phyloP scores from a whole-genome alignment of 768 basidiomycete species.

The Suillus spraguei region DNA sequence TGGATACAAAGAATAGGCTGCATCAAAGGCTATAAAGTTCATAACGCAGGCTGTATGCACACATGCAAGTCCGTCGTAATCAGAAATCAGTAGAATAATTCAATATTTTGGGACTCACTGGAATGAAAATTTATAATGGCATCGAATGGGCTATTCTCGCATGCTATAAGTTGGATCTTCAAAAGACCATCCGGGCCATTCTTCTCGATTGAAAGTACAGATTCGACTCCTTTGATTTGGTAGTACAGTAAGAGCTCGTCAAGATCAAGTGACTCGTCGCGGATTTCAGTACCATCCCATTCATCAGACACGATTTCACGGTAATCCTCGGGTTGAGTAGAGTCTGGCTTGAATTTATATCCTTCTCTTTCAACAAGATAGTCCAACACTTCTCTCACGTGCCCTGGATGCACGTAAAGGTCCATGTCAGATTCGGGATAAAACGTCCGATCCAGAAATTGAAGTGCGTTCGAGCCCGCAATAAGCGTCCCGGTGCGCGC shows the following conservation, averaged over 20 bases:
- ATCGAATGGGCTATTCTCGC: conserved; percentile 35
- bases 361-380: conserved; percentile 34
- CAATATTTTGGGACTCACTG: conserved; percentile 30
- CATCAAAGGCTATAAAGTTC: conserved; percentile 43
- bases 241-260: conserved; percentile 21
- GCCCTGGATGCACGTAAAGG: conserved; percentile 38
- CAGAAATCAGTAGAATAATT: conserved; percentile 1
- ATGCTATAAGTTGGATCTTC: conserved; percentile 44
- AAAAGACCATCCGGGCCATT: conserved; percentile 2
- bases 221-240: conserved; percentile 14
- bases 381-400: conserved; percentile 27
- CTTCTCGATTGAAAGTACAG: conserved; percentile 25
- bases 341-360: conserved; percentile 27
- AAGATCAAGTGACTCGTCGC: background rate
- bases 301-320: conserved; percentile 14
- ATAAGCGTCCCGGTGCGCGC: conserved; percentile 42
- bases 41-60: conserved; percentile 39
- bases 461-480: conserved; percentile 51
- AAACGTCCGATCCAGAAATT: conserved; percentile 45
- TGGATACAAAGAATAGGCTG: conserved; percentile 43
- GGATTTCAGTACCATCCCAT: conserved; percentile 14
- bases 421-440: conserved; percentile 50
- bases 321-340: conserved; percentile 21
- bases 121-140: conserved; percentile 45
- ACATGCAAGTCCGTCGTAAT: background rate